Percentiles rank a stretch among this genome's conserved stretches.
phyloP scores from a whole-genome alignment of 345 rosid species.

The Kernera saxatilis region DNA sequence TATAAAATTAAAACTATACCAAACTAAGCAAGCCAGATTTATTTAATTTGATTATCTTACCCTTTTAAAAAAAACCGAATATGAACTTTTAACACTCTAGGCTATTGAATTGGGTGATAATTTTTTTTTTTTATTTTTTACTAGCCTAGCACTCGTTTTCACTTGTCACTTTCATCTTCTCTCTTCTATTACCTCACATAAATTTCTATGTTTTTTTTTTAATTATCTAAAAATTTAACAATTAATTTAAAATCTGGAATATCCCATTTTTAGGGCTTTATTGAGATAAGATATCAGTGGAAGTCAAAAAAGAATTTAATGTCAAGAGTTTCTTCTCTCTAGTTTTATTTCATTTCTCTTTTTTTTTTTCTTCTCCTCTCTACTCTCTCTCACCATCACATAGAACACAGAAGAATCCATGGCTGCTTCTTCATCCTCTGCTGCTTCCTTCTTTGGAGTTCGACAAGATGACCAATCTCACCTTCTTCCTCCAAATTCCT shows the following conservation, averaged over 20 bases:
- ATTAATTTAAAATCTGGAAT: slow-evolving; percentile 19
- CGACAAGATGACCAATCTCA: slow-evolving; percentile 58
- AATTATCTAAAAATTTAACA: background rate
- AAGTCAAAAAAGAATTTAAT: slow-evolving; percentile 38
- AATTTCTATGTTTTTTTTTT: slow-evolving; percentile 5
- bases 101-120: background rate
- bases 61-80: background rate
- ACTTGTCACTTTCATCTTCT: slow-evolving; percentile 22
- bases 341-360: slow-evolving; percentile 20
- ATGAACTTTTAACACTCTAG: slow-evolving; percentile 7
- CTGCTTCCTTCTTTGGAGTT: slow-evolving; percentile 55
- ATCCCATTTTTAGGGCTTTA: slow-evolving; percentile 35
- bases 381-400: slow-evolving; percentile 35
- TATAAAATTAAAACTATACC: background rate
- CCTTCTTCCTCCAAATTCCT: slow-evolving; percentile 44
- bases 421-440: slow-evolving; percentile 68
- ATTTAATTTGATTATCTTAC: background rate
- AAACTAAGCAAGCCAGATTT: background rate
- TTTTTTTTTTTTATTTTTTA: background rate
- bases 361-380: slow-evolving; percentile 5
- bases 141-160: slow-evolving; percentile 22
- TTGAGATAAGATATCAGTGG: slow-evolving; percentile 40
- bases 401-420: slow-evolving; percentile 33
- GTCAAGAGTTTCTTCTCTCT: slow-evolving; percentile 30
- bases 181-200: slow-evolving; percentile 28